Percentiles rank a stretch among this genome's conserved stretches.
Conservation (phyloP, 352 stramenopile genomes). For the Phytophthora pluvialis region DNA sequence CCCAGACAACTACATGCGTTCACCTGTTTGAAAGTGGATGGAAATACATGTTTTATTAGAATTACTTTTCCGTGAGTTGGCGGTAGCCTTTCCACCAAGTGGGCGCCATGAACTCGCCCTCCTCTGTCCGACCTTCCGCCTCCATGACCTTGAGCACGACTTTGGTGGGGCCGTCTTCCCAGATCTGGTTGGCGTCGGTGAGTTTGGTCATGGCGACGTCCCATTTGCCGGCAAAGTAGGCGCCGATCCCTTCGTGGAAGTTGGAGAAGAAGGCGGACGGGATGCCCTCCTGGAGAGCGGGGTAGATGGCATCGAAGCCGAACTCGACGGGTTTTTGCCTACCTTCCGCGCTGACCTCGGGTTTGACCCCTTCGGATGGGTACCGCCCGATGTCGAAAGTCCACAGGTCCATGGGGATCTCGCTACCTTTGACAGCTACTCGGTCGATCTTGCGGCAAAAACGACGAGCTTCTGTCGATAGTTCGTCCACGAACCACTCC, state of each 20-base stretch:
- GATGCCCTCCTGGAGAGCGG: slow-evolving; percentile 79
- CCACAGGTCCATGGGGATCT: slow-evolving; percentile 94
- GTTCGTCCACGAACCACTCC: slow-evolving; percentile 94
- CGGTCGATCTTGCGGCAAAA: slow-evolving; percentile 95
- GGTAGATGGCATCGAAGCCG: slow-evolving; percentile 70
- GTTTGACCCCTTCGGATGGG: slow-evolving; percentile 54
- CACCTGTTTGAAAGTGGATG: slow-evolving; percentile 5
- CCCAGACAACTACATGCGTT: no score
- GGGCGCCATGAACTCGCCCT: slow-evolving; percentile 79
- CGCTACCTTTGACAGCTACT: slow-evolving; percentile 97
- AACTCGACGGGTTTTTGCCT: slow-evolving; percentile 89
- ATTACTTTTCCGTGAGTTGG: slow-evolving; percentile 94
- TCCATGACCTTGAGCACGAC: slow-evolving; percentile 94
- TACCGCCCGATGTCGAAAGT: slow-evolving; percentile 94
- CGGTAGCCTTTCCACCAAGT: slow-evolving; percentile 93
- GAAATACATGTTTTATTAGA: slow-evolving; percentile 28
- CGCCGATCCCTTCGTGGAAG: slow-evolving; percentile 92
- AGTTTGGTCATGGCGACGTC: slow-evolving; percentile 82
- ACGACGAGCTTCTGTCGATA: slow-evolving; percentile 85
- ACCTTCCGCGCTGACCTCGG: slow-evolving; percentile 60
- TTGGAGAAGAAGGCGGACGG: slow-evolving; percentile 88
- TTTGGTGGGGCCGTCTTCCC: slow-evolving; percentile 88
- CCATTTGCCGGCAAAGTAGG: slow-evolving; percentile 96
- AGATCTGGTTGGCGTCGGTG: slow-evolving; percentile 90
- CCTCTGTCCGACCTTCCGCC: slow-evolving; percentile 72